A percentile compares a stretch with the other conserved stretches of the same genome.
Evolutionary conservation across 2,329 filamentous ascomycete species (phyloP).

Genomic region (Rhinocladiella similis): DNA sequence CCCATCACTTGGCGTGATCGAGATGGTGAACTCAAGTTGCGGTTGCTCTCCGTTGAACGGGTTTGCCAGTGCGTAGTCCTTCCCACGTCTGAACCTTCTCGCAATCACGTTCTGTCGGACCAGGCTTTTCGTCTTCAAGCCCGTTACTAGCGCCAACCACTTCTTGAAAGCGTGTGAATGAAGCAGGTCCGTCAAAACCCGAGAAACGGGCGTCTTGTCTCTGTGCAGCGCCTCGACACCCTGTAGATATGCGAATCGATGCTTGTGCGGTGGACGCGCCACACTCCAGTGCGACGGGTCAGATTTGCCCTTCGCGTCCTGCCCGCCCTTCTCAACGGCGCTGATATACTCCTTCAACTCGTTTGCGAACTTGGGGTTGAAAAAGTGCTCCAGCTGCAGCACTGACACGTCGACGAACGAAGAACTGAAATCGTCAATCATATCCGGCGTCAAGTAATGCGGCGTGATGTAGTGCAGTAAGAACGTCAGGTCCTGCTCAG

Average conservation of each 20-base stretch:
- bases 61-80: constrained; percentile 91
- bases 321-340: constrained; percentile 56
- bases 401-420: constrained; percentile 82
- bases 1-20: constrained; percentile 78
- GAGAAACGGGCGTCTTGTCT: constrained; percentile 64
- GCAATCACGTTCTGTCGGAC: constrained; percentile 76
- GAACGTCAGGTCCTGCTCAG: constrained; percentile 82
- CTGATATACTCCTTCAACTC: constrained; percentile 72
- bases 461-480: constrained; percentile 87
- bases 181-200: constrained; percentile 78
- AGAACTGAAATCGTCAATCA: constrained; percentile 75
- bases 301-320: constrained; percentile 34
- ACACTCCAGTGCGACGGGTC: constrained; percentile 63
- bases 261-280: constrained; percentile 89
- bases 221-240: constrained; percentile 34
- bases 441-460: constrained; percentile 88
- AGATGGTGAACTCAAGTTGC: constrained; percentile 82
- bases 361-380: constrained; percentile 74
- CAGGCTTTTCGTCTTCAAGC: constrained; percentile 59
- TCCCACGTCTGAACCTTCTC: constrained; percentile 79
- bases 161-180: constrained; percentile 84
- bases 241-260: constrained; percentile 74
- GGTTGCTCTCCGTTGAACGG: constrained; percentile 70
- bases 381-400: constrained; percentile 75
- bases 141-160: constrained; percentile 84